Base-by-base conservation (phyloP, 1,139 yeast genomes). In the Candida sp. region DNA sequence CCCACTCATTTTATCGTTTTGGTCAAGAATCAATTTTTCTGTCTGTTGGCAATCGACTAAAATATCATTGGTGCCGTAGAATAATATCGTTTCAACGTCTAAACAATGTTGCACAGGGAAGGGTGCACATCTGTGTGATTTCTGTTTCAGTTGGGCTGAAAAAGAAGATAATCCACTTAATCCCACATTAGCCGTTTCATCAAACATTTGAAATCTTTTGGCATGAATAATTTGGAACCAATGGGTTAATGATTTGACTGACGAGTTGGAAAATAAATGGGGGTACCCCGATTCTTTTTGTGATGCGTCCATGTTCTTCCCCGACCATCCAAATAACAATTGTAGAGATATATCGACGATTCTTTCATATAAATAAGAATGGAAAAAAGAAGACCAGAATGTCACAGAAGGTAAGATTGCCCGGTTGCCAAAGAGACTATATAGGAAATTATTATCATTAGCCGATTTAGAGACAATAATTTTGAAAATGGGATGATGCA, bases 111-210 rank as follows among this genome's bases (percentile, higher is more conserved):
- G 49, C 66, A 72, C 33, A 4, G 79, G 79, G 46, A 73, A 81
- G 3, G 84, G 82, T 1, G 88, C 82, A 4, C 81, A 86, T 45
- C 77, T 66, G 54, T 81, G 61, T 2, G 59, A 54, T 27, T 67
- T 71, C 15, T 43, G 40, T 36, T 52, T 57, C 46, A 57, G 58
- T 6, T 44, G 41, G 2, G 40, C 63, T 48, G 53, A 69, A 43
- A 48, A 60, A 7, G 64, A 62, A 2, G 59, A 46, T 25, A 61
- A 45, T 34, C 48, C 49, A 5, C 61, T 56, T 36, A 54, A 38
- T 12, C 64, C 63, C 23, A 59, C 58, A 15, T 49, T 49, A 39
- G 59, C 53, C 5, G 78, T 72, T 64, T 66, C 81, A 56, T 73
- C 72, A 51, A 67, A 72, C 78, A 74, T 73, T 52, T 73, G 78